These are phyloP conservation scores for Hypoxylon sp. DNA, from an alignment of 2,329 filamentous ascomycete genomes.

Conservation along the genomic window DNA sequence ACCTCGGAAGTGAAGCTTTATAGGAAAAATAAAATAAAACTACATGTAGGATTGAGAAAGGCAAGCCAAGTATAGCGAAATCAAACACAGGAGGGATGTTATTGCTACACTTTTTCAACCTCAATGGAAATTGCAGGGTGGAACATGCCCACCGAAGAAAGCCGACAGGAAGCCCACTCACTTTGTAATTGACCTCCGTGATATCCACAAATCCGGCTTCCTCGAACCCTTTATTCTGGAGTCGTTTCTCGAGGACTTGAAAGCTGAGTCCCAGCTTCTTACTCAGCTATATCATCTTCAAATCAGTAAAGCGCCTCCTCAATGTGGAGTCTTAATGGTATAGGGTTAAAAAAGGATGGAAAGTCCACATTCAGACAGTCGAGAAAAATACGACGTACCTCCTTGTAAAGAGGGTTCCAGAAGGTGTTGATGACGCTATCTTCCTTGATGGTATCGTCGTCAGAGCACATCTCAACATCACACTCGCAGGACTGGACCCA, in stretches of 20 bases:
- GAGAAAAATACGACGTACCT: background rate
- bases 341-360: background rate
- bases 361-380: background rate
- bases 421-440: conserved; percentile 36
- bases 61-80: background rate
- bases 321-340: background rate
- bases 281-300: conserved; percentile 5
- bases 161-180: conserved; percentile 46
- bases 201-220: conserved; percentile 71
- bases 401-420: conserved; percentile 54
- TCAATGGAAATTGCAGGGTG: background rate
- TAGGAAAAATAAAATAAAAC: background rate
- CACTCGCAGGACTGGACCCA: conserved; percentile 43
- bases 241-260: conserved; percentile 65
- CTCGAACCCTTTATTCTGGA: conserved; percentile 65
- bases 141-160: background rate
- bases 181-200: conserved; percentile 62
- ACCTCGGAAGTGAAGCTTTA: background rate
- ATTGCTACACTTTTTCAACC: background rate
- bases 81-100: background rate
- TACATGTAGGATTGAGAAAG: background rate
- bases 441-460: conserved; percentile 43
- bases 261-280: conserved; percentile 59
- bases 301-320: background rate
- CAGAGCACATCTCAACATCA: conserved; percentile 36